These are phyloP conservation scores for Whalleya microplaca DNA, from an alignment of 2,329 filamentous ascomycete genomes.

Conservation along the genomic window DNA sequence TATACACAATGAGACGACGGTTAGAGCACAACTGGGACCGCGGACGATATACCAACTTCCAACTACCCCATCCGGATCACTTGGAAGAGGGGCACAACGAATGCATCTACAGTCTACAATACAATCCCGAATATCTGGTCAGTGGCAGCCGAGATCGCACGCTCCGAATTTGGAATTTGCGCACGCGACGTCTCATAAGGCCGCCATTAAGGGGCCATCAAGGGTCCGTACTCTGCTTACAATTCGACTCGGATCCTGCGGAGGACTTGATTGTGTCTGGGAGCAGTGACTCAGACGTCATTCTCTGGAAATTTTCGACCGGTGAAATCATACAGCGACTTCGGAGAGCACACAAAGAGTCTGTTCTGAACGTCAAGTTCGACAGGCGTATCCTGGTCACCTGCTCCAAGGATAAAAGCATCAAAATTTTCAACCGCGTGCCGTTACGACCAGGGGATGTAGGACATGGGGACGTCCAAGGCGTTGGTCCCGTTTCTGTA, in stretches of 20 bases:
- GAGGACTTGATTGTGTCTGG: slow-evolving; percentile 95
- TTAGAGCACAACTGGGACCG: slow-evolving; percentile 92
- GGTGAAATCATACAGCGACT: slow-evolving; percentile 81
- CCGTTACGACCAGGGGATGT: slow-evolving; percentile 64
- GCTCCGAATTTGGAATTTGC: slow-evolving; percentile 87
- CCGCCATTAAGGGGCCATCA: slow-evolving; percentile 76
- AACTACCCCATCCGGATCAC: slow-evolving; percentile 82
- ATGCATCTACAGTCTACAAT: slow-evolving; percentile 95
- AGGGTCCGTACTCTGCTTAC: slow-evolving; percentile 90
- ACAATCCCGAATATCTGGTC: slow-evolving; percentile 81
- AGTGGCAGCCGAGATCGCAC: slow-evolving; percentile 91
- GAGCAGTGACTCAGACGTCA: slow-evolving; percentile 88
- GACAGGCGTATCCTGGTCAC: slow-evolving; percentile 91
- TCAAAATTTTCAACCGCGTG: slow-evolving; percentile 91
- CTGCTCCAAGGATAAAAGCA: slow-evolving; percentile 95
- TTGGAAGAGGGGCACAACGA: slow-evolving; percentile 84
- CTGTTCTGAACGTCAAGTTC: slow-evolving; percentile 90
- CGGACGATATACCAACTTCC: slow-evolving; percentile 82
- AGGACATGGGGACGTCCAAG: slow-evolving; percentile 51
- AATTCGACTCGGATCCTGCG: slow-evolving; percentile 86
- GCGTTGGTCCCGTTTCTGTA: slow-evolving; percentile 56
- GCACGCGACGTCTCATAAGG: slow-evolving; percentile 75
- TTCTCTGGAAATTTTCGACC: slow-evolving; percentile 92
- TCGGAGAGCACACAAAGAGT: slow-evolving; percentile 79
- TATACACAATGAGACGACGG: slow-evolving; percentile 84